Base-by-base conservation (phyloP, 768 basidiomycete genomes). In the Lactifluus subvellereus region DNA sequence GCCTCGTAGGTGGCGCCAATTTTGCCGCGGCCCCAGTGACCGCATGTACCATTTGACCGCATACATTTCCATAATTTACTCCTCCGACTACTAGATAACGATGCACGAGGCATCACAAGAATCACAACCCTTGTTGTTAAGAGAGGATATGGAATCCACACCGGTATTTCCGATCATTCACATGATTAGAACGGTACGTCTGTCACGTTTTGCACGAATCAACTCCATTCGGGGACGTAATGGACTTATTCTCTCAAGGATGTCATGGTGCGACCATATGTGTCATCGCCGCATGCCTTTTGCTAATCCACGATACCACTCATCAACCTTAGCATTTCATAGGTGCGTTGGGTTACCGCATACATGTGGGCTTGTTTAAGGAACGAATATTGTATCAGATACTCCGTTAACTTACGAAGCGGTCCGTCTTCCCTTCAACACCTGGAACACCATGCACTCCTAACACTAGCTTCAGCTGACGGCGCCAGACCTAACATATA, bases 401-500 rank as follows among this genome's bases (percentile, higher is more conserved):
- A 90, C 93, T 0, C 91, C 95, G 8, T 78, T 97, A 64, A 82
- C 83, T 0, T 86, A 87, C 65, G 91, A 93, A 67, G 87, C 89
- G 22, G 89, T 91, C 62, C 67, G 86, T 77, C 42, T 16, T 33
- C 33, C 10, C 16, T 20, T 30, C 52, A 1, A 2, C 38, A 2
- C 20, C 43, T 32, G 33, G 60, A 43, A 48, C 14, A 20, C 57
- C 35, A 20, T 40, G n/a, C 13, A 30, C 49, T 33, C 48, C 48
- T 58, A 42, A 63, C 22, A 33, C 55, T 51, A 11, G 32, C 59
- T 56, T 16, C 73, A 95, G 87, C 78, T 97, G 50, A 82, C 81
- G 1, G 86, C 88, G 1, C 91, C 95, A 2, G 95, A 98, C 72
- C 81, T 94, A 40, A 93, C 89, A 1, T 97, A 97, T 72, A 89